Evolutionary conservation across 305 asterid genomes (phyloP).

Genomic region (Coffea humblotiana): DNA sequence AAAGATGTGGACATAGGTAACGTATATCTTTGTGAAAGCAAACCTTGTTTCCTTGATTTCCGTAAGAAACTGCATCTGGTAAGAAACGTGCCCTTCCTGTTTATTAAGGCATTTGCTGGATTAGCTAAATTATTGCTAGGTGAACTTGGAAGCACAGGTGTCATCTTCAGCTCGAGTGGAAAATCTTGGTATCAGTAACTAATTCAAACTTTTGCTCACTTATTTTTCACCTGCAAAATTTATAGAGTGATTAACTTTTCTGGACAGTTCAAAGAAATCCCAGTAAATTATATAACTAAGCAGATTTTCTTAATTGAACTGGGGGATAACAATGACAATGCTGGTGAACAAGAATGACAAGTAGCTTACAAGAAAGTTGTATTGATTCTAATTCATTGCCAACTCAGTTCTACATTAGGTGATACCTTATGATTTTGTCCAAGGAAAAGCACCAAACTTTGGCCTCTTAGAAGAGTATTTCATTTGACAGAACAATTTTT

Average conservation of each 20-base stretch:
- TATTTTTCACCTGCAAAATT: conserved; percentile 39
- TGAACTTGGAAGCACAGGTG: conserved; percentile 55
- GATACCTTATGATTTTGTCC: neutral
- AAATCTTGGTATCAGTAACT: conserved; percentile 27
- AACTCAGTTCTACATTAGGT: neutral
- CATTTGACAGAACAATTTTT: neutral
- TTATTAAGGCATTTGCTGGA: conserved; percentile 40
- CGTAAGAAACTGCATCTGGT: conserved; percentile 47
- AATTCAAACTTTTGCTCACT: conserved; percentile 31
- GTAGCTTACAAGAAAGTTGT: neutral
- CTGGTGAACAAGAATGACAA: neutral
- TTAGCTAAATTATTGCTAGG: conserved; percentile 41
- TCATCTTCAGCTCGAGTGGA: conserved; percentile 46
- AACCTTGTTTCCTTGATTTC: conserved; percentile 42
- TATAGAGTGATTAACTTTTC: neutral
- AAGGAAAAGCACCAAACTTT: neutral
- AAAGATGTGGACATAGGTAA: conserved; percentile 75
- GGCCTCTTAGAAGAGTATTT: neutral
- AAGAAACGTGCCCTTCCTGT: conserved; percentile 41
- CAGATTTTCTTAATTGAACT: neutral
- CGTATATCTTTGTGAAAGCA: conserved; percentile 46
- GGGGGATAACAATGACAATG: neutral
- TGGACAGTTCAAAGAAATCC: neutral
- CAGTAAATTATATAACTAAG: neutral
- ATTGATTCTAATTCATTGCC: neutral